Conservation (phyloP, 345 rosid genomes). For the Acer negundo region DNA sequence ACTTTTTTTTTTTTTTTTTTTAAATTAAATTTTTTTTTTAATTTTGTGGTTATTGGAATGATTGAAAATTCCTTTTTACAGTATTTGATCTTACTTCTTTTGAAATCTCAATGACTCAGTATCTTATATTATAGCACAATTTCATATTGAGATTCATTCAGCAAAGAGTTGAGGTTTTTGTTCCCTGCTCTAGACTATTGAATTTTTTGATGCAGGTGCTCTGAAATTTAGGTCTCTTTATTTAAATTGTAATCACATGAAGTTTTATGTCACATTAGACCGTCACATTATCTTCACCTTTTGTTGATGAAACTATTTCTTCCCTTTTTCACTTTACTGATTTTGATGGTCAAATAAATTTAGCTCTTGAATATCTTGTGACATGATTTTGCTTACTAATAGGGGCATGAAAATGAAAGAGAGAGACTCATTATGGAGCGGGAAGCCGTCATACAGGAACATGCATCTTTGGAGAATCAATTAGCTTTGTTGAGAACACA, state of each 20-base stretch:
- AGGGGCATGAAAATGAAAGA: conserved; percentile 77
- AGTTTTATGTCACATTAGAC: neutral
- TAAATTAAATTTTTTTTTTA: too few species aligned
- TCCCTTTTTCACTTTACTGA: neutral
- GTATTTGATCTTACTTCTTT: neutral
- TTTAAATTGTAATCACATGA: neutral
- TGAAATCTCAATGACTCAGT: neutral
- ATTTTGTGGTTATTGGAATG: neutral
- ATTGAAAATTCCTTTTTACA: neutral
- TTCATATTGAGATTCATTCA: too few species aligned
- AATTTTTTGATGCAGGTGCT: too few species aligned
- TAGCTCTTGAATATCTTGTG: conserved; percentile 9
- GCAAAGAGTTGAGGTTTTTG: too few species aligned
- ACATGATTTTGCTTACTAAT: conserved; percentile 26
- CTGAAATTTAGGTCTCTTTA: neutral
- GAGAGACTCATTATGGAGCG: conserved; percentile 84
- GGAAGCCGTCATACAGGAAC: conserved; percentile 73
- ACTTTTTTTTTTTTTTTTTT: too few species aligned
- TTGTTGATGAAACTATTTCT: neutral
- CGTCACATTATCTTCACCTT: neutral
- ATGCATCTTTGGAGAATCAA: conserved; percentile 74
- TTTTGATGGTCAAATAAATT: neutral
- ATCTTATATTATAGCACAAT: too few species aligned
- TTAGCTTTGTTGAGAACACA: conserved; percentile 59
- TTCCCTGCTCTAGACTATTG: too few species aligned